These are phyloP conservation scores for Penicillium sp. DNA, from an alignment of 2,329 filamentous ascomycete genomes.

Conservation along the genomic window DNA sequence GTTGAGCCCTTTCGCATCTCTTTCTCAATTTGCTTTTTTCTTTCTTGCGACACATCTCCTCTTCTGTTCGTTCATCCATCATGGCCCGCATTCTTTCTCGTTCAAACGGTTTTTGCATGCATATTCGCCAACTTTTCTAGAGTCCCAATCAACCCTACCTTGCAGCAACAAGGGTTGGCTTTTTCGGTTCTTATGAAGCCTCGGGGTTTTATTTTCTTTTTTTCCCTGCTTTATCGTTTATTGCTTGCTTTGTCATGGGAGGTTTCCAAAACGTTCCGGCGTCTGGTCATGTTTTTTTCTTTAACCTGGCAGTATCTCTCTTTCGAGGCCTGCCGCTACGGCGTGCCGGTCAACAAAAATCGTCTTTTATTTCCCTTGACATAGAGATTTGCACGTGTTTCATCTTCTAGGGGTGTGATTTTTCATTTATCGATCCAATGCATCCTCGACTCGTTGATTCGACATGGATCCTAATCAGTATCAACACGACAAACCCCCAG, in stretches of 20 bases:
- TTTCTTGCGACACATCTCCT: slow-evolving; percentile 7
- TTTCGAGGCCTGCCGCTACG: slow-evolving; percentile 32
- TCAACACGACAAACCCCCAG: slow-evolving; percentile 27
- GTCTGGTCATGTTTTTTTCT: slow-evolving; percentile 36
- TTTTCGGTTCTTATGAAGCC: slow-evolving; percentile 26
- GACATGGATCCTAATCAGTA: slow-evolving; percentile 30
- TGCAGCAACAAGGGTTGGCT: slow-evolving; percentile 24
- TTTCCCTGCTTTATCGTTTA: slow-evolving; percentile 6
- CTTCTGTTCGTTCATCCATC: slow-evolving; percentile 11
- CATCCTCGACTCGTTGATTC: slow-evolving; percentile 13
- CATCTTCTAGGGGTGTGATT: slow-evolving; percentile 13
- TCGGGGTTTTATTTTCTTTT: slow-evolving; percentile 20
- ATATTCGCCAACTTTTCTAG: slow-evolving; percentile 18
- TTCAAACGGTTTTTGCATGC: slow-evolving; percentile 21
- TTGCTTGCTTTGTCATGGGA: slow-evolving; percentile 29
- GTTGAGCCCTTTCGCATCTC: slow-evolving; percentile 19
- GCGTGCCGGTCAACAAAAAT: slow-evolving; percentile 29
- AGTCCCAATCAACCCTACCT: slow-evolving; percentile 25
- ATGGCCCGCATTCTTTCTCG: slow-evolving; percentile 23
- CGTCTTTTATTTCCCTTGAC: slow-evolving; percentile 28
- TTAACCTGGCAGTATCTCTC: slow-evolving; percentile 28
- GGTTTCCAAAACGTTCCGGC: slow-evolving; percentile 36
- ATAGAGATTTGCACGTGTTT: slow-evolving; percentile 32
- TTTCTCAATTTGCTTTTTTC: slow-evolving; percentile 14
- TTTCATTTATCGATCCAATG: slow-evolving; percentile 21